Base-by-base conservation (phyloP, 2,329 filamentous ascomycete species). In the Dactylellina sp. region DNA sequence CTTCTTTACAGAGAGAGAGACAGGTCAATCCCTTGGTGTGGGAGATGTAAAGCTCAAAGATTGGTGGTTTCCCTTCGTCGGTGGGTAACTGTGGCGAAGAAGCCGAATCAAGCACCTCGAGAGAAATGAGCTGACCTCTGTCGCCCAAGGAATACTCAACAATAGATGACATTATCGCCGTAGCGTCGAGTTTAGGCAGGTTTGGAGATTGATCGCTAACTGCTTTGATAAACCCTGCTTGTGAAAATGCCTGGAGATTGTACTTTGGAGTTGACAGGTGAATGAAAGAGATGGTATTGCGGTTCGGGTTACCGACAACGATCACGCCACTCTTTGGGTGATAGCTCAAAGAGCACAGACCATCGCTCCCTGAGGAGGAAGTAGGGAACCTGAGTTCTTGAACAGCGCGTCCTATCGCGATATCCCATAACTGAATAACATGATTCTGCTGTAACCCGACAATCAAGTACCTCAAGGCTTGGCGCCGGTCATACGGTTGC, bases 381-480 rank as follows among this genome's bases (percentile, higher is more conserved):
- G 99, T 94, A 0, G 95, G 95, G 65, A 99, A 88, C 81, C 97
- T 95, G 81, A 99, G 89, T 83, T 99, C 95, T 81, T 99, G 94
- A 39, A 99, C 95, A 28, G 93, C 92, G 83, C 97, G 97, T 77
- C 91, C 91, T 35, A 99, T 89, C 44, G 91, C 93, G 79, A 99
- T 89, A 84, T 99, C 95, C 96, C 95, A 99, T 47, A 99, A 88
- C 84, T 99, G 96, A 75, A 99, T 88, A 64, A 94, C 96, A 83
- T 99, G 95, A 82, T 99, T 99, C 82, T 99, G 95, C 84, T 98
- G 97, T 88, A 98, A 92, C 79, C 95, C 95, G 75, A 99, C 92
- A 80, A 99, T 89, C 84, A 99, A 90, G 83, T 99, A 99, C 75
- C 95, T 89, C 76, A 97, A 85, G 52, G 96, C 93, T 79, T 91